Evolutionary conservation across 805 yeast genomes (phyloP).

Genomic region (Wickerhamiella lipophila): DNA sequence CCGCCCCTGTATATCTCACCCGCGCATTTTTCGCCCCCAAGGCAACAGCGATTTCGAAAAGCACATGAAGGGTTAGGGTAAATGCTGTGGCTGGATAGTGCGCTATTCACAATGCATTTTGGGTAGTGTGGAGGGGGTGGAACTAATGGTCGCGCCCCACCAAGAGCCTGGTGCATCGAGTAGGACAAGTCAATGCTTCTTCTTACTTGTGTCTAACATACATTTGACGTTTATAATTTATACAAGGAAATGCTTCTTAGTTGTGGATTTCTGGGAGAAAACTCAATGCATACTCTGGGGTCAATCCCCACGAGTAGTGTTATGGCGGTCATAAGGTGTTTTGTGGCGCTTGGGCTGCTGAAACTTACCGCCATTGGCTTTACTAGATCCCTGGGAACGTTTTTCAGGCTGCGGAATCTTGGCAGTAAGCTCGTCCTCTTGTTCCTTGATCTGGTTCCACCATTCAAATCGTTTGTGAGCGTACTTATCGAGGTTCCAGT

Average conservation of each 20-base stretch:
- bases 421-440: conserved; percentile 22
- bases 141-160: not conserved
- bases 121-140: not conserved
- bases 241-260: no score
- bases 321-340: conserved; percentile 8
- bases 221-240: no score
- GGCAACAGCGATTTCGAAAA: not conserved
- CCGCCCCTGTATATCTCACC: not conserved
- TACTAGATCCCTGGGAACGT: not conserved
- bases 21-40: not conserved
- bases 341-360: not conserved
- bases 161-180: not conserved
- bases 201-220: no score
- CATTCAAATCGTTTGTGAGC: conserved; percentile 66
- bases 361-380: not conserved
- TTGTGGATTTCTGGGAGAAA: no score
- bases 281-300: no score
- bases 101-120: not conserved
- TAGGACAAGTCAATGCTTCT: not conserved
- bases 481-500: conserved; percentile 81
- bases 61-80: not conserved
- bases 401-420: not conserved
- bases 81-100: not conserved
- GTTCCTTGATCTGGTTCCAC: conserved; percentile 38
- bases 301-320: not conserved